These are phyloP conservation scores for Phaeosphaeriaceae sp. DNA, from an alignment of 2,329 filamentous ascomycete species.

Conservation along the genomic window DNA sequence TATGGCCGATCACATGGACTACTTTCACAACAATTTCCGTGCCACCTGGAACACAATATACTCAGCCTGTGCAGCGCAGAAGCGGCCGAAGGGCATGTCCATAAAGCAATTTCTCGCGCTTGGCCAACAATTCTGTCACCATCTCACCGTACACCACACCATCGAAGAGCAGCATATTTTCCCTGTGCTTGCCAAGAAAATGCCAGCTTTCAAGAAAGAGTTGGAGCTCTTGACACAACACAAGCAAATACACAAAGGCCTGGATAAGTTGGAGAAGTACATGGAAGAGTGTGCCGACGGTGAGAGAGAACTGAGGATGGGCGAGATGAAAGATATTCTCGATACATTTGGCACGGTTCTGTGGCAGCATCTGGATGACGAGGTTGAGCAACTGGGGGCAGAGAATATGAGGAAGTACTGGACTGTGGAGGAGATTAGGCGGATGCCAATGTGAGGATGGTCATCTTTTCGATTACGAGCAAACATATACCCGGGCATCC, in stretches of 20 bases:
- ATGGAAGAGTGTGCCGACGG: conserved; percentile 67
- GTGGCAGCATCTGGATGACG: conserved; percentile 84
- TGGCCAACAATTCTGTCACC: conserved; percentile 72
- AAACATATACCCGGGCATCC: neutral
- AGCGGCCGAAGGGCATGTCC: conserved; percentile 69
- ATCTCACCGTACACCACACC: conserved; percentile 77
- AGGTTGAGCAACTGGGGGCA: conserved; percentile 78
- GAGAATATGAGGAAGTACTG: conserved; percentile 90
- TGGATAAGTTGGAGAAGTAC: conserved; percentile 73
- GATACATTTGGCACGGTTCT: conserved; percentile 79
- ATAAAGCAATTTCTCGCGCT: conserved; percentile 72
- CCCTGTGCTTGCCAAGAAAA: conserved; percentile 75
- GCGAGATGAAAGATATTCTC: conserved; percentile 73
- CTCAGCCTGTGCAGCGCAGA: conserved; percentile 65
- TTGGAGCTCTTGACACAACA: conserved; percentile 77
- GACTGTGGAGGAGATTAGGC: conserved; percentile 75
- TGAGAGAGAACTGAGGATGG: conserved; percentile 64
- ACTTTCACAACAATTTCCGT: conserved; percentile 57
- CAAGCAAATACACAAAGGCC: conserved; percentile 76
- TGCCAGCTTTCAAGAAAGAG: conserved; percentile 77
- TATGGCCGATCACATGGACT: conserved; percentile 77
- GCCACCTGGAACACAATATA: conserved; percentile 74
- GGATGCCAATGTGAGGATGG: conserved; percentile 67
- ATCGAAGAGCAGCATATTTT: conserved; percentile 88
- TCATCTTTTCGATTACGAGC: neutral